Evolutionary conservation across 2,329 filamentous ascomycete species (phyloP).

Genomic region (Pseudogymnoascus pannorum): DNA sequence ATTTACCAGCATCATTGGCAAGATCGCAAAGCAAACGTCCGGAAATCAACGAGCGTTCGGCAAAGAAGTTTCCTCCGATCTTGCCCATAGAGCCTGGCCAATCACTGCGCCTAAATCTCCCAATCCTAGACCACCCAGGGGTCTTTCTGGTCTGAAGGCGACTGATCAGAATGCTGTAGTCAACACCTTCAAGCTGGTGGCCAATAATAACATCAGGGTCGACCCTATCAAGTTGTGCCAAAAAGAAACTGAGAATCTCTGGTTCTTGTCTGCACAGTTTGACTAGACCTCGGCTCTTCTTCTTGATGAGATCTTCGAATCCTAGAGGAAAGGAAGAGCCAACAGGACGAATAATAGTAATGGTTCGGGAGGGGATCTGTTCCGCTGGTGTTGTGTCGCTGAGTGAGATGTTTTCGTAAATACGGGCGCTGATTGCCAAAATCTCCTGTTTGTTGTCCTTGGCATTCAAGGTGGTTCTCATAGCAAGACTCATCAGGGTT

Average conservation of each 20-base stretch:
- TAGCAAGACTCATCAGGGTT: conserved; percentile 89
- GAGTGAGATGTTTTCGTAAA: conserved; percentile 85
- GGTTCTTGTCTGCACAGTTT: conserved; percentile 77
- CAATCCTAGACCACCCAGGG: conserved; percentile 89
- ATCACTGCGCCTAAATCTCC: conserved; percentile 70
- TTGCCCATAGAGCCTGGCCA: conserved; percentile 88
- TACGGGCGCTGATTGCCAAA: conserved; percentile 78
- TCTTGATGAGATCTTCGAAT: conserved; percentile 69
- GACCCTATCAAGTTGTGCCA: conserved; percentile 78
- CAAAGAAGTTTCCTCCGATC: conserved; percentile 82
- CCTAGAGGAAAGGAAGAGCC: conserved; percentile 72
- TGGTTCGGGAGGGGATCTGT: conserved; percentile 80
- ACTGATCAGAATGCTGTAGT: conserved; percentile 84
- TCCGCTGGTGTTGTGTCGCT: conserved; percentile 84
- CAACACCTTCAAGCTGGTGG: conserved; percentile 93
- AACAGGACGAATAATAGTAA: conserved; percentile 82
- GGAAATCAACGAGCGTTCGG: conserved; percentile 81
- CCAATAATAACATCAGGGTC: conserved; percentile 93
- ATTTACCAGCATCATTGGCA: conserved; percentile 94
- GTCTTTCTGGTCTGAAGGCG: conserved; percentile 85
- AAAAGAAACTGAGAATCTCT: conserved; percentile 78
- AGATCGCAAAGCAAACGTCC: conserved; percentile 89
- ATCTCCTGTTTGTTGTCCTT: conserved; percentile 97
- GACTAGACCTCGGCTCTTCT: conserved; percentile 68
- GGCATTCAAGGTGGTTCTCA: conserved; percentile 81